phyloP scores from a whole-genome alignment of 306 rosid genomes.

The Carpinus fangiana region DNA sequence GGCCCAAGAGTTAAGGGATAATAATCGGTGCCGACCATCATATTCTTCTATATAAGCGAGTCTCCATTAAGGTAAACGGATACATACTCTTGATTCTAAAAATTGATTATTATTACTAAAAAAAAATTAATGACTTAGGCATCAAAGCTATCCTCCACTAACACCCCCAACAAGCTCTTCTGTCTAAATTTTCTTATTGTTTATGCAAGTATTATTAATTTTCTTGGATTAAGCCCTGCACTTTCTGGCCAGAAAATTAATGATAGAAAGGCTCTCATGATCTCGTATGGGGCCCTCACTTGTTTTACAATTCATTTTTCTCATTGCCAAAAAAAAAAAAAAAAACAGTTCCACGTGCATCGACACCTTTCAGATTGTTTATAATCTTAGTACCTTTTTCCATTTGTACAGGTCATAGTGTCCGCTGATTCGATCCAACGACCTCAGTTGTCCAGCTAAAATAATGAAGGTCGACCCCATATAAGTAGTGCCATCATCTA shows the following conservation, averaged over 20 bases:
- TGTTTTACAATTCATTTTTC: neutral
- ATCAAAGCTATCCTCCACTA: too few relatives aligned
- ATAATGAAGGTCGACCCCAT: neutral
- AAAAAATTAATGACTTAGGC: too few relatives aligned
- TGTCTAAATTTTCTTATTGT: too few relatives aligned
- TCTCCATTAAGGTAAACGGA: too few relatives aligned
- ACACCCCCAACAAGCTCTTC: too few relatives aligned
- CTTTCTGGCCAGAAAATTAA: neutral
- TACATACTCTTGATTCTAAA: too few relatives aligned
- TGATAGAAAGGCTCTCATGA: neutral
- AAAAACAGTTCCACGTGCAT: constrained; percentile 34
- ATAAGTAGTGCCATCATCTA: neutral
- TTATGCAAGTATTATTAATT: neutral
- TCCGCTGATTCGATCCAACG: neutral
- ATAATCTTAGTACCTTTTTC: neutral
- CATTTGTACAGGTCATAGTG: neutral
- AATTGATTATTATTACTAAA: too few relatives aligned
- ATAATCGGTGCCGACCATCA: too few relatives aligned
- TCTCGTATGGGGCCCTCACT: neutral
- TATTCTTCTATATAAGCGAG: too few relatives aligned
- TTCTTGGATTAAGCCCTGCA: neutral
- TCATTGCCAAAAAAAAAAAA: too few relatives aligned
- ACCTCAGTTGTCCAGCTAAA: neutral
- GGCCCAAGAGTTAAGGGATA: too few relatives aligned
- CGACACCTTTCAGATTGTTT: constrained; percentile 8